Percentiles rank a stretch among this genome's conserved stretches.
These are phyloP conservation scores for Ramichloridium luteum DNA, from an alignment of 2,329 filamentous ascomycete species.

Conservation along the genomic window DNA sequence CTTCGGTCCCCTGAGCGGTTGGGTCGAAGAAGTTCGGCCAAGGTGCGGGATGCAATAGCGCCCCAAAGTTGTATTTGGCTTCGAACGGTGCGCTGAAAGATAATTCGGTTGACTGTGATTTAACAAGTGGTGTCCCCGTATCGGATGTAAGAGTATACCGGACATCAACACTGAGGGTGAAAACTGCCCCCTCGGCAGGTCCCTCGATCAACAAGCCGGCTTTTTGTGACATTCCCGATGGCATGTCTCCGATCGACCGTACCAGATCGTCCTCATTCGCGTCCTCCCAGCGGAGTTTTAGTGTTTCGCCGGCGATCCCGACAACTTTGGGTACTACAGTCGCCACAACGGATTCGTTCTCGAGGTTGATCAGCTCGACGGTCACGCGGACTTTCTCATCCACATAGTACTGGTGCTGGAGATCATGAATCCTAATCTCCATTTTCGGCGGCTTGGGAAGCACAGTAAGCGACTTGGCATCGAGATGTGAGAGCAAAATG, in stretches of 20 bases:
- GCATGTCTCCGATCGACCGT: constrained; percentile 2
- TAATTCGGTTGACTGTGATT: constrained; percentile 56
- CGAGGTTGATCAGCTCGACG: constrained; percentile 65
- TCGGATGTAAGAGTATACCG: constrained; percentile 72
- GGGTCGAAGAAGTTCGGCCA: constrained; percentile 80
- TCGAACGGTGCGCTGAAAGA: constrained; percentile 76
- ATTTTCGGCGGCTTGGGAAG: constrained; percentile 87
- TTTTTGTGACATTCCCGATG: constrained; percentile 3
- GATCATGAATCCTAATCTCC: constrained; percentile 53
- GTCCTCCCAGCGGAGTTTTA: constrained; percentile 19
- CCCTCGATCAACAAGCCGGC: constrained; percentile 23
- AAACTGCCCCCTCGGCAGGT: constrained; percentile 38
- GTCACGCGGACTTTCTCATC: constrained; percentile 61
- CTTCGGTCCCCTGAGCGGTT: constrained; percentile 17
- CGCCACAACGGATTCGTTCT: constrained; percentile 65
- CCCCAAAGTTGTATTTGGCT: constrained; percentile 77
- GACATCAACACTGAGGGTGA: constrained; percentile 60
- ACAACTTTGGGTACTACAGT: constrained; percentile 47
- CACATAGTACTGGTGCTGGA: constrained; percentile 66
- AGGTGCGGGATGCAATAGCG: constrained; percentile 59
- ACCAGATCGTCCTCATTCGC: constrained; percentile 14
- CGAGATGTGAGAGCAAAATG: constrained; percentile 25
- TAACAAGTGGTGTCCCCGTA: constrained; percentile 65
- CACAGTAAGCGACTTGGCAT: constrained; percentile 52
- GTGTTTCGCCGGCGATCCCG: constrained; percentile 6